These are phyloP conservation scores for Metschnikowia anglica DNA, from an alignment of 805 yeast species.

Conservation along the genomic window DNA sequence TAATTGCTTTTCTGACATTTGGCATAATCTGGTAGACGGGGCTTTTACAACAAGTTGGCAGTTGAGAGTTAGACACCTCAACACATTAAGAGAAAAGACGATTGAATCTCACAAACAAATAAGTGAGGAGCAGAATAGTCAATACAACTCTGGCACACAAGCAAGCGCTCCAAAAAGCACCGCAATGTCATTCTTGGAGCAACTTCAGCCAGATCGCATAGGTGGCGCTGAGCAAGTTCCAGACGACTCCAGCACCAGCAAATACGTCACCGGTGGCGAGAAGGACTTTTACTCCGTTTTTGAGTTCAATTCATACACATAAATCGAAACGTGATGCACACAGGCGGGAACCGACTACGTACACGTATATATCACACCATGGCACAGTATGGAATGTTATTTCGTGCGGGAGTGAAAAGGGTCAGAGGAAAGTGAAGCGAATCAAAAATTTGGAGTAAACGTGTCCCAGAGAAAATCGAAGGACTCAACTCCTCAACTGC, in stretches of 20 bases:
- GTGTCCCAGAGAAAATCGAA: not conserved
- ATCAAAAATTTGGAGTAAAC: too few species aligned
- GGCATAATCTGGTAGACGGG: slow-evolving; percentile 56
- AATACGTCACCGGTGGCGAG: slow-evolving; percentile 6
- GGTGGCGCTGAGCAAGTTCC: slow-evolving; percentile 2
- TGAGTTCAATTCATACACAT: slow-evolving; percentile 36
- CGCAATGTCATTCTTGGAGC: slow-evolving; percentile 35
- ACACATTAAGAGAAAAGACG: slow-evolving; percentile 30
- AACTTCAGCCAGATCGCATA: slow-evolving; percentile 21
- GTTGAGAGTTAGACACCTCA: slow-evolving; percentile 58
- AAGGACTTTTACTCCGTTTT: slow-evolving; percentile 25
- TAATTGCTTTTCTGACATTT: slow-evolving; percentile 69
- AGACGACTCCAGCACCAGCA: slow-evolving; percentile 1
- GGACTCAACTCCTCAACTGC: not conserved
- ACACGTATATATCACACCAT: too few species aligned
- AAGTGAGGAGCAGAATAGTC: slow-evolving; percentile 26
- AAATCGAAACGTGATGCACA: not conserved
- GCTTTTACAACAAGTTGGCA: slow-evolving; percentile 65
- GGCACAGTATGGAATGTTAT: too few species aligned
- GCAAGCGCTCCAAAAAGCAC: slow-evolving; percentile 17
- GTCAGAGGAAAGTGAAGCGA: too few species aligned
- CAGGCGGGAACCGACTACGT: not conserved
- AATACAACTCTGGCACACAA: not conserved
- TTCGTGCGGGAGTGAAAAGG: too few species aligned
- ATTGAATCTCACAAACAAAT: slow-evolving; percentile 27